Percentiles rank a stretch among this genome's conserved stretches.
phyloP scores from a whole-genome alignment of 768 basidiomycete species.

The Cystofilobasidium ferigula region DNA sequence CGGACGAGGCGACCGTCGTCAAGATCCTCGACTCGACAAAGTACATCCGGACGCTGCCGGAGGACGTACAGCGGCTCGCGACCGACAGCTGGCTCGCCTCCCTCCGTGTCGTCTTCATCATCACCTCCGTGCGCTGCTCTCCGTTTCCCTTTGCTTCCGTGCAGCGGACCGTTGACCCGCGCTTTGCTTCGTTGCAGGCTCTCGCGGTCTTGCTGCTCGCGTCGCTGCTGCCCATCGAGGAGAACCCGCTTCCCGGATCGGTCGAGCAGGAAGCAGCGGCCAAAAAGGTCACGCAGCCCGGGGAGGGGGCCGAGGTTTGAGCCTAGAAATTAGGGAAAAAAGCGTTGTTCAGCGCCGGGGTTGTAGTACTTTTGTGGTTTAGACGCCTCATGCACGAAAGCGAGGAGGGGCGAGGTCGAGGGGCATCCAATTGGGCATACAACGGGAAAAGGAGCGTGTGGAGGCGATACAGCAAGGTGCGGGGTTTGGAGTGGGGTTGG shows the following conservation, averaged over 20 bases:
- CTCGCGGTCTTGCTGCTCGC: not conserved
- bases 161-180: not conserved
- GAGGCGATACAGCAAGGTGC: too few species aligned
- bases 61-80: slow-evolving; percentile 27
- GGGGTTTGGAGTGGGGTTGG: too few species aligned
- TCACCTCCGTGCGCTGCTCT: slow-evolving; percentile 27
- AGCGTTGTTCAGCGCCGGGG: too few species aligned
- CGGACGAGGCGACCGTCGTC: slow-evolving; percentile 48
- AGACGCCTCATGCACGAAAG: too few species aligned
- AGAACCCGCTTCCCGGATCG: slow-evolving; percentile 20
- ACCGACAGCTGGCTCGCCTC: slow-evolving; percentile 29
- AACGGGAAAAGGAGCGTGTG: too few species aligned
- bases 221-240: slow-evolving; percentile 18
- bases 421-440: too few species aligned
- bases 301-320: not conserved
- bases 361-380: too few species aligned
- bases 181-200: not conserved
- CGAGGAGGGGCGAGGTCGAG: too few species aligned
- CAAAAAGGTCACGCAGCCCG: not conserved
- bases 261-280: slow-evolving; percentile 1
- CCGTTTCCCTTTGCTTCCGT: not conserved
- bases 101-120: slow-evolving; percentile 33
- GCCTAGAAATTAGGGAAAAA: not conserved
- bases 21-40: slow-evolving; percentile 36
- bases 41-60: slow-evolving; percentile 32